phyloP scores from a whole-genome alignment of 1,139 yeast species.

The Candida sanyaensis region DNA sequence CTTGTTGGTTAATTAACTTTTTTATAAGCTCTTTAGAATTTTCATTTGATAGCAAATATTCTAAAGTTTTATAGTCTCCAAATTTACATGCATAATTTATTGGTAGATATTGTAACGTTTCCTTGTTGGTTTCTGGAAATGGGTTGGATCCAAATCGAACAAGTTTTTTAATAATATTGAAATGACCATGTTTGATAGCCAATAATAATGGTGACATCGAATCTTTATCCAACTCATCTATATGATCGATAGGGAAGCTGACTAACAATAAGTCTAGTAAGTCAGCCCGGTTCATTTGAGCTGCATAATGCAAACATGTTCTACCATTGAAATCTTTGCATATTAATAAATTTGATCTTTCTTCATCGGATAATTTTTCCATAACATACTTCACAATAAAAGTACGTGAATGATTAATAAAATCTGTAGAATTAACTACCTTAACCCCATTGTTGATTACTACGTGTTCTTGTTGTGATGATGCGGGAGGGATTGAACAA shows the following conservation, averaged over 20 bases:
- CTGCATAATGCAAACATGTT: constrained; percentile 86
- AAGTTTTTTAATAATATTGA: constrained; percentile 48
- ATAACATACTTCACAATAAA: constrained; percentile 39
- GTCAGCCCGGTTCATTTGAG: constrained; percentile 65
- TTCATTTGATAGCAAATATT: constrained; percentile 48
- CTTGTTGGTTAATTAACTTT: constrained; percentile 50
- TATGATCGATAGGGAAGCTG: constrained; percentile 34
- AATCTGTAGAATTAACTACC: constrained; percentile 42
- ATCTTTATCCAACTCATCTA: constrained; percentile 65
- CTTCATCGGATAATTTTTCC: constrained; percentile 22
- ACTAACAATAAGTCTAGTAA: constrained; percentile 49
- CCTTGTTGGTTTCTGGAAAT: constrained; percentile 52
- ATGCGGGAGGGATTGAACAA: constrained; percentile 42
- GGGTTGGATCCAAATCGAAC: constrained; percentile 55
- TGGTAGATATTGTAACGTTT: constrained; percentile 69
- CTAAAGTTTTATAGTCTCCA: constrained; percentile 74
- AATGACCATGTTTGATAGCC: constrained; percentile 72
- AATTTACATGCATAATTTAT: constrained; percentile 86
- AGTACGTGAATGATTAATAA: constrained; percentile 42
- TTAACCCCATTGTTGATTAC: constrained; percentile 48
- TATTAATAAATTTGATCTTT: constrained; percentile 28
- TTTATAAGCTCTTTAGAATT: constrained; percentile 20
- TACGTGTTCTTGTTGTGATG: constrained; percentile 35
- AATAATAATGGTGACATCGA: constrained; percentile 80
- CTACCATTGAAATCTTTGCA: constrained; percentile 71